phyloP scores from a whole-genome alignment of 2,329 filamentous ascomycete species.

The Hymenoscyphus fraxineus region DNA sequence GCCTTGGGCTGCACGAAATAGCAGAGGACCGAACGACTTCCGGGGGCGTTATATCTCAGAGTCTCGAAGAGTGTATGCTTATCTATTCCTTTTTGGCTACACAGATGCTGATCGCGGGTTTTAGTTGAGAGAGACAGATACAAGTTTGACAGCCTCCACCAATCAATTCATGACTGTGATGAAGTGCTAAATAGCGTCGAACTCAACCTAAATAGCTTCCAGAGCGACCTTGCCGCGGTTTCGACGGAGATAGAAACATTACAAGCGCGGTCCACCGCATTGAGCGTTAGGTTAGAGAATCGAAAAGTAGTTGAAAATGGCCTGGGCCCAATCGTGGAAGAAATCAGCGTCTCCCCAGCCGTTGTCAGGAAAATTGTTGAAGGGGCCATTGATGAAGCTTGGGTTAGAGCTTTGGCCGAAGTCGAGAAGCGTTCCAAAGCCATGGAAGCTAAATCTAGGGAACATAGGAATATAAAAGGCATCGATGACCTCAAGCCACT shows the following conservation, averaged over 20 bases:
- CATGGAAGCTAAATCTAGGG: constrained; percentile 64
- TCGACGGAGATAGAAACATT: constrained; percentile 94
- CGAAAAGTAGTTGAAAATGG: constrained; percentile 84
- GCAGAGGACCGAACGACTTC: constrained; percentile 13
- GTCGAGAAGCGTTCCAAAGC: constrained; percentile 73
- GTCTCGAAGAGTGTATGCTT: constrained; percentile 67
- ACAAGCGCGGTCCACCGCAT: constrained; percentile 76
- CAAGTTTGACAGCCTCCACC: constrained; percentile 86
- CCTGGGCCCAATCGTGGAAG: constrained; percentile 83
- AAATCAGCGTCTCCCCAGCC: constrained; percentile 80
- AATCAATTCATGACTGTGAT: constrained; percentile 85
- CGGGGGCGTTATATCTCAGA: constrained; percentile 45
- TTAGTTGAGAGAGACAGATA: constrained; percentile 74
- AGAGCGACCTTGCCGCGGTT: constrained; percentile 85
- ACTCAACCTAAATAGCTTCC: constrained; percentile 85
- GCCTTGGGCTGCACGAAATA: constrained; percentile 66
- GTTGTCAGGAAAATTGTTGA: constrained; percentile 83
- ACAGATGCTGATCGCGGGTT: constrained; percentile 14
- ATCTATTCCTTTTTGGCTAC: constrained; percentile 11
- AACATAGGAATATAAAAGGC: constrained; percentile 65
- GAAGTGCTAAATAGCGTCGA: constrained; percentile 92
- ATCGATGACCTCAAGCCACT: constrained; percentile 80
- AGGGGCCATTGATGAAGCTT: constrained; percentile 83
- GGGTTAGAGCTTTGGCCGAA: constrained; percentile 78
- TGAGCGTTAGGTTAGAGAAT: constrained; percentile 85